phyloP scores from a whole-genome alignment of 495 filamentous ascomycete genomes.

The Platismatia glauca region DNA sequence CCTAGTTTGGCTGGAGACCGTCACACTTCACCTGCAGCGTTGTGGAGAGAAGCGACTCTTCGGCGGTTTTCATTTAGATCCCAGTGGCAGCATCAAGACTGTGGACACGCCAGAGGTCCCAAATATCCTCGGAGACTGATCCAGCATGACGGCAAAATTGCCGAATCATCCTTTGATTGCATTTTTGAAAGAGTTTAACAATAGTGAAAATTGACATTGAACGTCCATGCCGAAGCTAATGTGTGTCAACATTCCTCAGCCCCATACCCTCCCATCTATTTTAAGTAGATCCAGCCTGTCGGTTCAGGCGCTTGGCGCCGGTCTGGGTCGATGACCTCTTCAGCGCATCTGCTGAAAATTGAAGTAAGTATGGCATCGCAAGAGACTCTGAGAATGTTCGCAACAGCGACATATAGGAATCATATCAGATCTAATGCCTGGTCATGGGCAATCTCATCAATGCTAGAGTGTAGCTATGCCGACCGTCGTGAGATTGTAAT shows the following conservation, averaged over 20 bases:
- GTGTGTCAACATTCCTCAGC: background rate
- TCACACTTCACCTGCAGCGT: background rate
- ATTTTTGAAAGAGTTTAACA: background rate
- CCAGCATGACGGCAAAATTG: too few relatives aligned
- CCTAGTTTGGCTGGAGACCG: background rate
- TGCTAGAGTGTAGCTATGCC: constrained; percentile 71
- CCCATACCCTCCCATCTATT: background rate
- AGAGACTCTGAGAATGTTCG: constrained; percentile 8
- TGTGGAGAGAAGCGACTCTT: background rate
- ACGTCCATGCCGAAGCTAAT: background rate
- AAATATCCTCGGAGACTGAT: too few relatives aligned
- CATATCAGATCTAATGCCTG: constrained; percentile 59
- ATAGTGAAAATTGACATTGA: background rate
- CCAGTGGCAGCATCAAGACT: too few relatives aligned
- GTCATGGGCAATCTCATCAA: constrained; percentile 94
- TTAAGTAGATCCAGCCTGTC: too few relatives aligned
- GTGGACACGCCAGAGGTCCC: too few relatives aligned
- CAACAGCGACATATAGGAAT: constrained; percentile 17
- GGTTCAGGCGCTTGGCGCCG: constrained; percentile 3
- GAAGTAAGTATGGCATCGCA: constrained; percentile 21
- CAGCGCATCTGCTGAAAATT: constrained; percentile 9
- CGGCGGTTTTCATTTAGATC: too few relatives aligned
- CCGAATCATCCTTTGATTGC: too few relatives aligned
- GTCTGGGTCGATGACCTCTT: constrained; percentile 22
- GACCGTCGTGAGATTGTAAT: constrained; percentile 92